Percentiles rank a stretch among this genome's conserved stretches.
Conservation (phyloP, 306 rosid species). For the Medicago lupulina region DNA sequence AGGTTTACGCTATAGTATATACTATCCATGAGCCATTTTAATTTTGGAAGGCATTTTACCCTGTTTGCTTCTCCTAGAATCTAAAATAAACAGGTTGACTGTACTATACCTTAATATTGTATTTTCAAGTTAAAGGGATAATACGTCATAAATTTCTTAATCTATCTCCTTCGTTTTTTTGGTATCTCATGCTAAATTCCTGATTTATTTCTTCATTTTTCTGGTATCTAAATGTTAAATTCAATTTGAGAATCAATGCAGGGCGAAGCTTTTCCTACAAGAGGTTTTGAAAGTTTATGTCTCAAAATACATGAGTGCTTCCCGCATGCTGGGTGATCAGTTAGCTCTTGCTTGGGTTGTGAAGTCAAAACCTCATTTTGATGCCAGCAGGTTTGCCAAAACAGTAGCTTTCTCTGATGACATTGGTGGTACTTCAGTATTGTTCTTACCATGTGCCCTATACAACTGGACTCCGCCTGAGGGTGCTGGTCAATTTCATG, state of each 20-base stretch:
- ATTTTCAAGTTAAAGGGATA: neutral
- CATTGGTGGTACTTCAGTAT: constrained; percentile 61
- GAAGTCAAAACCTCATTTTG: constrained; percentile 74
- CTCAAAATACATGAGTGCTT: constrained; percentile 71
- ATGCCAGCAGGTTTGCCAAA: constrained; percentile 63
- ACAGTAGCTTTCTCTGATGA: constrained; percentile 65
- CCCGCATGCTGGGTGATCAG: constrained; percentile 97
- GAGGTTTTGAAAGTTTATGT: constrained; percentile 70
- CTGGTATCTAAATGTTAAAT: constrained; percentile 23
- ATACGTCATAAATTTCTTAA: neutral
- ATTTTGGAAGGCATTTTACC: neutral
- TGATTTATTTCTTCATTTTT: constrained; percentile 1
- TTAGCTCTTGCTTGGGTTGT: constrained; percentile 96
- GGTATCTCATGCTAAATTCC: constrained; percentile 15
- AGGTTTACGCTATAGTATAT: neutral
- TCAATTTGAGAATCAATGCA: constrained; percentile 45
- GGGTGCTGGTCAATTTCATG: constrained; percentile 98
- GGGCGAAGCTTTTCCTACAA: constrained; percentile 80
- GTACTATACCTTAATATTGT: neutral
- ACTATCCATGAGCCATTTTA: neutral
- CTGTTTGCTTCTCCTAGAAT: neutral
- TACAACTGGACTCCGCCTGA: constrained; percentile 99
- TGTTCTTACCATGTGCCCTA: constrained; percentile 79
- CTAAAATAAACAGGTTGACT: neutral
- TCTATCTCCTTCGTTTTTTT: neutral